Percentiles rank a stretch among this genome's conserved stretches.
Conservation (phyloP, 2,329 filamentous ascomycete species). For the Ramichloridium luteum region DNA sequence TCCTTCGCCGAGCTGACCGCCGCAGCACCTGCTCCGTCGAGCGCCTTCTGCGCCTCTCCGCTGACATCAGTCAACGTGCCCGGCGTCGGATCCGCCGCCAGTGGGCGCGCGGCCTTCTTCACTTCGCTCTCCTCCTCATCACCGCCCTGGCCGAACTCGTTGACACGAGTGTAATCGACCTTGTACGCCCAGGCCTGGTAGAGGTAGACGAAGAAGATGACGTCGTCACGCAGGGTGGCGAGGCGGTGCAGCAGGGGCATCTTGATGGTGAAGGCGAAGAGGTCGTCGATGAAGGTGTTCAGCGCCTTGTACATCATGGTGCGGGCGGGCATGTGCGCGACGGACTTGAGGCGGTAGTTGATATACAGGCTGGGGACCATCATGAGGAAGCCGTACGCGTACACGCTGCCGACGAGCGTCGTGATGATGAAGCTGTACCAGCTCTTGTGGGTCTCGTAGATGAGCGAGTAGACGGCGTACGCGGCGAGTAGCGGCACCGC, state of each 20-base stretch:
- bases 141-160: constrained; percentile 97
- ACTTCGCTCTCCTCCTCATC: constrained; percentile 61
- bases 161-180: constrained; percentile 81
- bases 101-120: constrained; percentile 33
- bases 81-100: constrained; percentile 22
- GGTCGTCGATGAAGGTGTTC: constrained; percentile 97
- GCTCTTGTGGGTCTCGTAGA: constrained; percentile 92
- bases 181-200: constrained; percentile 93
- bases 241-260: constrained; percentile 92
- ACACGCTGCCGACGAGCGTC: constrained; percentile 88
- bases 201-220: constrained; percentile 96
- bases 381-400: constrained; percentile 97
- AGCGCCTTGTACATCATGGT: constrained; percentile 98
- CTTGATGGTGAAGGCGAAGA: constrained; percentile 98
- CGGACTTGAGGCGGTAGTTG: constrained; percentile 85
- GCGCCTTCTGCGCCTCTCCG: constrained; percentile 10
- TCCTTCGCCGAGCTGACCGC: constrained; percentile 7
- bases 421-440: constrained; percentile 87
- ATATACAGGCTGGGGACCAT: constrained; percentile 97
- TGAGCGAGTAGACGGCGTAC: constrained; percentile 80
- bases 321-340: constrained; percentile 92
- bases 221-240: constrained; percentile 82
- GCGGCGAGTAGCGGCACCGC: constrained; percentile 80
- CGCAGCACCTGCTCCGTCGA: constrained; percentile 7
- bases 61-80: constrained; percentile 9